These are phyloP conservation scores for Amanita rubescens DNA, from an alignment of 768 basidiomycete genomes.

Conservation along the genomic window DNA sequence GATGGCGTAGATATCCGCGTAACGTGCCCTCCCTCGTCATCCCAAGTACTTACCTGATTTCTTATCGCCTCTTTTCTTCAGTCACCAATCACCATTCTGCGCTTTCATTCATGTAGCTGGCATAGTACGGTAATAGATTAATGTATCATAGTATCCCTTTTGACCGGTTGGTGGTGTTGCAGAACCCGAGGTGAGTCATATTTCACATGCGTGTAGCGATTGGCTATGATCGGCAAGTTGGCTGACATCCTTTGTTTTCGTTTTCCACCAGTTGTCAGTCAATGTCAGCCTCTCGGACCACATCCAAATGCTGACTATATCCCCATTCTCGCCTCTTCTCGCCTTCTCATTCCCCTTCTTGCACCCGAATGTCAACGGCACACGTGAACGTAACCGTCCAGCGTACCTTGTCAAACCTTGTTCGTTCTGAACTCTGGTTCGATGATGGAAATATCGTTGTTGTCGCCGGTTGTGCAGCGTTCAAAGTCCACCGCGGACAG, in stretches of 20 bases:
- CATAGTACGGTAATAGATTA: not conserved
- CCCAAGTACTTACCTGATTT: not conserved
- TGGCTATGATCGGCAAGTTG: not conserved
- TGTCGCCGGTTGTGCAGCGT: slow-evolving; percentile 46
- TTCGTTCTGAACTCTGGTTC: slow-evolving; percentile 66
- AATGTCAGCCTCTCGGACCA: not conserved
- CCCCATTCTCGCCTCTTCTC: not conserved
- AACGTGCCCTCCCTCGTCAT: not conserved
- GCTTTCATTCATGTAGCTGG: not conserved
- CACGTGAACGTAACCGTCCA: not conserved
- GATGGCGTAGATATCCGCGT: not conserved
- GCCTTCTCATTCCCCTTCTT: not conserved
- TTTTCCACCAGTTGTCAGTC: not conserved
- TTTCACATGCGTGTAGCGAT: not conserved
- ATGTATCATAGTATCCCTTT: not conserved
- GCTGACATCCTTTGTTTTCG: not conserved
- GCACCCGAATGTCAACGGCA: not conserved
- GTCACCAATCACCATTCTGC: not conserved
- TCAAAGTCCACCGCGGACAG: slow-evolving; percentile 72
- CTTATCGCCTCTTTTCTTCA: not conserved
- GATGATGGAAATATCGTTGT: slow-evolving; percentile 64
- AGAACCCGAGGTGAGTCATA: not conserved
- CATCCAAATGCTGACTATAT: not conserved
- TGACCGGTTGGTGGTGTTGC: too few species aligned
- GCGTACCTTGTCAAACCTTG: slow-evolving; percentile 17